Evolutionary conservation across 768 basidiomycete genomes (phyloP).

Genomic region (Gloeophyllum trabeum): DNA sequence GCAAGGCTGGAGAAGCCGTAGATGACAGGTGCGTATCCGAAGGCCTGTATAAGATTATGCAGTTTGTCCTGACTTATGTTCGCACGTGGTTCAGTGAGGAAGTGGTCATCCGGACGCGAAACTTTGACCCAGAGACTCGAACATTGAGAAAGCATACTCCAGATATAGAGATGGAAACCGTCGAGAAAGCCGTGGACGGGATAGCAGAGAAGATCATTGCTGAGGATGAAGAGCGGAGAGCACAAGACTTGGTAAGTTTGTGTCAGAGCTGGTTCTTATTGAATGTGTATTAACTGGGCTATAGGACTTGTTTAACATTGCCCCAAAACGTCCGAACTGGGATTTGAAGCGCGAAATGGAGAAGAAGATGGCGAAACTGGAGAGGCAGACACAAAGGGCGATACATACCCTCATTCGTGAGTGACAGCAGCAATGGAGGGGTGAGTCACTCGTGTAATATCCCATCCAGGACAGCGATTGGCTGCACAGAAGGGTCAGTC

Average conservation of each 20-base stretch:
- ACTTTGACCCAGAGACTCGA: constrained; percentile 85
- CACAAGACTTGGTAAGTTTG: constrained; percentile 72
- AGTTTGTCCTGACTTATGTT: constrained; percentile 2
- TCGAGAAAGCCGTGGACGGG: constrained; percentile 78
- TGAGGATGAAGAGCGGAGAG: constrained; percentile 77
- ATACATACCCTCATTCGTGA: constrained; percentile 88
- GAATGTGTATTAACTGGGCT: constrained; percentile 5
- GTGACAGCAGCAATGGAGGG: constrained; percentile 14
- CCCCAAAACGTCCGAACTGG: constrained; percentile 95
- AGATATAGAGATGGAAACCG: constrained; percentile 54
- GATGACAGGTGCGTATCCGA: constrained; percentile 30
- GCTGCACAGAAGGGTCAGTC: constrained; percentile 70
- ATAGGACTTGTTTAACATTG: constrained; percentile 94
- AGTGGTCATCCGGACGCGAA: constrained; percentile 52
- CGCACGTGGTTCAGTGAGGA: constrained; percentile 9
- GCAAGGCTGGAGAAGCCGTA: constrained; percentile 47
- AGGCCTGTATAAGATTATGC: background rate
- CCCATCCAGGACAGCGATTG: constrained; percentile 55
- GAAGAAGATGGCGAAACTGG: constrained; percentile 80
- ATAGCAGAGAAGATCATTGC: constrained; percentile 75
- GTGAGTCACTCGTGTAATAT: background rate
- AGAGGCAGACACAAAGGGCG: constrained; percentile 83
- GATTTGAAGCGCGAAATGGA: constrained; percentile 92
- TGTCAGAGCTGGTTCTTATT: background rate
- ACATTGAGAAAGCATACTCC: constrained; percentile 62